A percentile compares a stretch with the other conserved stretches of the same genome.
Conservation (phyloP, 495 filamentous ascomycete species). For the Letharia lupina region DNA sequence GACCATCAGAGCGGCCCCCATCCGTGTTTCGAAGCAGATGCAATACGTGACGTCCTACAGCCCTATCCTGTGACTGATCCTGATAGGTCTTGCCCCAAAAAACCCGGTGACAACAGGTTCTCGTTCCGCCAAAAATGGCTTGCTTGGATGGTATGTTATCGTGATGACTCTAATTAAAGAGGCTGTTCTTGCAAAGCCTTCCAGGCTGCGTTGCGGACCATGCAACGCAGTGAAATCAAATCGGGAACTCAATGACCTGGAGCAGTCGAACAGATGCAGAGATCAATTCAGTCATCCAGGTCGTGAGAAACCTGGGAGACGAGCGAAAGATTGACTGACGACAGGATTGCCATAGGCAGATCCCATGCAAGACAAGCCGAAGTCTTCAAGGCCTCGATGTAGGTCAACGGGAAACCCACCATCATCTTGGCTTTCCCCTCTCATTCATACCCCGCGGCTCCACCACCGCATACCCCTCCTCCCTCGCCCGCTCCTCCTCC, state of each 20-base stretch:
- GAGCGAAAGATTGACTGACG: background rate
- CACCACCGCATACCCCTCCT: slow-evolving; percentile 3
- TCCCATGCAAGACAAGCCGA: background rate
- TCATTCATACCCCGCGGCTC: slow-evolving; percentile 2
- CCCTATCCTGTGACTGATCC: background rate
- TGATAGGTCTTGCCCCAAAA: background rate
- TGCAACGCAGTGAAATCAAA: background rate
- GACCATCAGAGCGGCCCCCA: background rate
- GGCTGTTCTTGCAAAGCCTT: background rate
- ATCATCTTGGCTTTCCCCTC: slow-evolving; percentile 14
- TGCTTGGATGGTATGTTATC: background rate
- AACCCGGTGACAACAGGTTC: background rate
- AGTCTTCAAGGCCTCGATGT: background rate
- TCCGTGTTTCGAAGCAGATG: background rate
- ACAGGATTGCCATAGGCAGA: background rate
- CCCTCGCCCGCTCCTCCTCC: slow-evolving; percentile 7
- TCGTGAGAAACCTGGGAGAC: background rate
- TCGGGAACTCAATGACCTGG: background rate
- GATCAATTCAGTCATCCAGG: background rate
- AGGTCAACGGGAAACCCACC: background rate
- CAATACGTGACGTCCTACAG: background rate
- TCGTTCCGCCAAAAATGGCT: background rate
- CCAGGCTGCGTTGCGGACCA: background rate
- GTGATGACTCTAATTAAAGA: background rate
- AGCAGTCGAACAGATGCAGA: background rate